Base-by-base conservation (phyloP, 163 green algal genomes). In the Scenedesmus sp. region DNA sequence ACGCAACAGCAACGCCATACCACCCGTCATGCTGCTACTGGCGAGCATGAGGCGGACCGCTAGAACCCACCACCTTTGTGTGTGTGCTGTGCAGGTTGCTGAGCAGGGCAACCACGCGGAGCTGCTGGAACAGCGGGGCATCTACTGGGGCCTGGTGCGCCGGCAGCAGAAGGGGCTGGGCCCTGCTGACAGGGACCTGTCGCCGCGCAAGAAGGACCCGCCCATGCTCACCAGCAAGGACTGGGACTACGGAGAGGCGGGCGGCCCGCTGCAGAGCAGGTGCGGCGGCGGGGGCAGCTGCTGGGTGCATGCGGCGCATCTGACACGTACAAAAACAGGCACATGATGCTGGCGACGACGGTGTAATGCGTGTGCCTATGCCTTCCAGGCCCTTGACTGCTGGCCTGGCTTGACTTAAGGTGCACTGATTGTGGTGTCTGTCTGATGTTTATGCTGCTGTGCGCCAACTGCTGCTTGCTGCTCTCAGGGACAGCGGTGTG, bases 81-180 rank as follows among this genome's bases (percentile, higher is more conserved):
- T 79, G 73, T 86, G 59, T 84, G 79, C 4, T 46, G 73, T 52
- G 70, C 88, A 95, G 82, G 93, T 98, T 20, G 91, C 96, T 18
- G 97, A 99, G 94, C 92, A 95, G 89, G 97, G 97, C 59, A 96
- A 87, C 23, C 97, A 98, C 89, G 84, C 93, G 1, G 90, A 96
- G 88, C 95, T 99, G 26, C 79, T 97, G 20, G 82, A 70, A 0
- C 86, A 84, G 20, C 86, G 92, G 9, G 97, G 97, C 90, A 94
- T 96, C 74, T 99, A 99, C 91, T 94, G 94, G 52, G 86, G 94
- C 76, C 94, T 98, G 13, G 95, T 98, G 46, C 83, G 87, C 20
- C 93, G 95, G 20, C 96, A 98, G 93, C 93, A 95, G 88, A 91
- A 95, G 85, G 93, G 91, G 6, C 84, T 92, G n/a, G 88, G 92